Percentiles rank a stretch among this genome's conserved stretches.
Conservation (phyloP, 2,329 filamentous ascomycete species). For the Claviceps arundinis region DNA sequence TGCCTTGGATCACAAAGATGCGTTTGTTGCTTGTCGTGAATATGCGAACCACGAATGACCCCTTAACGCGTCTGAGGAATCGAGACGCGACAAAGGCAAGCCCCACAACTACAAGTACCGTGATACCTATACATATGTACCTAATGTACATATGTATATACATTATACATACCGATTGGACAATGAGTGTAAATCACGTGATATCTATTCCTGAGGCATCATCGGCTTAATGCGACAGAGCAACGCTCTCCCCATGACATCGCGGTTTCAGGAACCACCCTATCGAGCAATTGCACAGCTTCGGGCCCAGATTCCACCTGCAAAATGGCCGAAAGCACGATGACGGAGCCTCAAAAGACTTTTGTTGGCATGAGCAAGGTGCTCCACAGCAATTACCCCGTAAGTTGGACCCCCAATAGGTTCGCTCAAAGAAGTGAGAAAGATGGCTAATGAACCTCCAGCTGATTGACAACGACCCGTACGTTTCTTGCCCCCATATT, state of each 20-base stretch:
- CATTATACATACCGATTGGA: too few relatives aligned
- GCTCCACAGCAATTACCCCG: constrained; percentile 73
- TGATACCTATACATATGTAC: too few relatives aligned
- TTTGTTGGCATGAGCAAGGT: constrained; percentile 49
- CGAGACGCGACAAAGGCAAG: constrained; percentile 4
- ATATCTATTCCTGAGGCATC: constrained; percentile 17
- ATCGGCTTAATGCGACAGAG: constrained; percentile 6
- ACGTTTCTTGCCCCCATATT: constrained; percentile 21
- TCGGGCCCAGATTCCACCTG: constrained; percentile 11
- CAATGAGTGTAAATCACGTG: constrained; percentile 15
- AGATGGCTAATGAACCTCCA: constrained; percentile 28
- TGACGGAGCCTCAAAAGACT: constrained; percentile 22
- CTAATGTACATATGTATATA: too few relatives aligned
- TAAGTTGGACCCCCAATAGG: constrained; percentile 33
- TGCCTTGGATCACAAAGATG: not conserved
- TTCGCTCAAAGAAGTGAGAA: constrained; percentile 9
- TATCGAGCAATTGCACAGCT: constrained; percentile 12
- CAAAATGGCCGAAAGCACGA: constrained; percentile 26
- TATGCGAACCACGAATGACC: not conserved
- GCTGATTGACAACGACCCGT: constrained; percentile 99
- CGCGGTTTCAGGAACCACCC: not conserved
- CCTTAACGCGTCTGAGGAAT: not conserved
- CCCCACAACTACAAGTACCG: not conserved
- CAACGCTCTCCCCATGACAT: constrained; percentile 12
- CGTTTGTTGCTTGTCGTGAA: not conserved